These are phyloP conservation scores for Geranium incanum DNA, from an alignment of 441 rosid genomes.

Conservation along the genomic window DNA sequence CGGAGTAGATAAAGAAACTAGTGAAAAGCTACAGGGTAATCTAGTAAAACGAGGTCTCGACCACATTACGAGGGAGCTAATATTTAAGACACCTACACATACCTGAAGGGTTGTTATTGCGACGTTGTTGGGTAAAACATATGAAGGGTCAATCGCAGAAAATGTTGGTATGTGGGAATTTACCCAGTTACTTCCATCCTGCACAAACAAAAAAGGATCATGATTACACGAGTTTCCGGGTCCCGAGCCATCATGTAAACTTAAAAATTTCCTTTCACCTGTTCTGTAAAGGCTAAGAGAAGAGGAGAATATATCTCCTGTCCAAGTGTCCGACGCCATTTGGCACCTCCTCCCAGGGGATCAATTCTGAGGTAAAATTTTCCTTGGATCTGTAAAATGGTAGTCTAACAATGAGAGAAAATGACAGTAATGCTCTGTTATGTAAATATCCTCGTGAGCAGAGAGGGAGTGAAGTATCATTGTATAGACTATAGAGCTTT, in stretches of 20 bases:
- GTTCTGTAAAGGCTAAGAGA: constrained; percentile 58
- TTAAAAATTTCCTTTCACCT: constrained; percentile 36
- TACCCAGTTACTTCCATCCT: constrained; percentile 52
- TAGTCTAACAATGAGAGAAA: background rate
- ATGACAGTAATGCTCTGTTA: background rate
- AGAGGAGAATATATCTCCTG: constrained; percentile 53
- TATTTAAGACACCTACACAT: constrained; percentile 8
- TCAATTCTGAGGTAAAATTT: constrained; percentile 51
- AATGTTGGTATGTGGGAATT: constrained; percentile 39
- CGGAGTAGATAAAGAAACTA: background rate
- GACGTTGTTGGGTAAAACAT: constrained; percentile 46
- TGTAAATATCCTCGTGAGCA: background rate
- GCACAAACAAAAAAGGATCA: constrained; percentile 22
- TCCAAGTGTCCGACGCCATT: constrained; percentile 65
- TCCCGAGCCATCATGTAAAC: constrained; percentile 11
- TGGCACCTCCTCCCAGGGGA: constrained; percentile 62
- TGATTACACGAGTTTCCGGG: constrained; percentile 13
- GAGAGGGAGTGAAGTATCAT: background rate
- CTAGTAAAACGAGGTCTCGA: background rate
- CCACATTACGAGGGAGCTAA: constrained; percentile 5
- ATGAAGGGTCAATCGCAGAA: constrained; percentile 54
- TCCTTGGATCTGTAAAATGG: constrained; percentile 46
- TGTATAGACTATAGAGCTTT: background rate
- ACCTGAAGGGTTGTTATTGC: constrained; percentile 68
- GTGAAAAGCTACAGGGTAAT: constrained; percentile 5